Evolutionary conservation across 1,284 basidiomycete species (phyloP).

Genomic region (Austroboletus rostrupii): DNA sequence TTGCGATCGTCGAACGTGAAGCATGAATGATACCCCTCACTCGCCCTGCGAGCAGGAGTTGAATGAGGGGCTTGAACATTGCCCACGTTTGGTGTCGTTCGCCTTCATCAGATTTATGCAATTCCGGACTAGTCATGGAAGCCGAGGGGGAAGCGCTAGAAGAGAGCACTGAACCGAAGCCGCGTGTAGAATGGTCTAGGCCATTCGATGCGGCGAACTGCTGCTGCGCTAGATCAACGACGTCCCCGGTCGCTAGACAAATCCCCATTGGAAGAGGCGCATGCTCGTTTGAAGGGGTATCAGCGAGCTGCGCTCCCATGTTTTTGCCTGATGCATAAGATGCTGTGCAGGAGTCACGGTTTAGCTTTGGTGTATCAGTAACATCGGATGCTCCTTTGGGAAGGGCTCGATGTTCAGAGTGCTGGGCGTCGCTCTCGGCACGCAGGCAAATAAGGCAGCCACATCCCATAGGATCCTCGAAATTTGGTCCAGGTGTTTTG

Average conservation of each 20-base stretch:
- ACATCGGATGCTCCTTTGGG: not conserved
- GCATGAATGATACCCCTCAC: constrained; percentile 33
- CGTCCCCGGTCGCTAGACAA: constrained; percentile 1
- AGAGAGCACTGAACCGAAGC: constrained; percentile 1
- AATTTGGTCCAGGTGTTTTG: not conserved
- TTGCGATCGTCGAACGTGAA: constrained; percentile 38
- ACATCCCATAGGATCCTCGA: constrained; percentile 1
- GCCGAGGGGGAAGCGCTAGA: constrained; percentile 4
- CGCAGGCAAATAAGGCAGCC: constrained; percentile 5
- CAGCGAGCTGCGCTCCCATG: constrained; percentile 2
- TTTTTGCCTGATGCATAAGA: constrained; percentile 5
- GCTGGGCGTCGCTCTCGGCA: constrained; percentile 5
- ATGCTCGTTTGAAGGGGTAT: constrained; percentile 4
- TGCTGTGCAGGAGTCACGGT: constrained; percentile 1
- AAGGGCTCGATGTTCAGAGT: not conserved
- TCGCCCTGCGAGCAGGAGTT: constrained; percentile 24
- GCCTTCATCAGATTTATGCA: constrained; percentile 6
- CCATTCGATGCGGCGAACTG: constrained; percentile 8
- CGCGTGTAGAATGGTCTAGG: not conserved
- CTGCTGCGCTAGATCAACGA: constrained; percentile 5
- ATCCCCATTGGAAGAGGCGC: not conserved
- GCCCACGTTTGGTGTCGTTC: constrained; percentile 8
- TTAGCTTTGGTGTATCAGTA: constrained; percentile 4
- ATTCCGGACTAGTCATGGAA: constrained; percentile 2
- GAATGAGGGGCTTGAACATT: constrained; percentile 24